Base-by-base conservation (phyloP, 371 early-diverging fungal species). In the Mucor saturninus region DNA sequence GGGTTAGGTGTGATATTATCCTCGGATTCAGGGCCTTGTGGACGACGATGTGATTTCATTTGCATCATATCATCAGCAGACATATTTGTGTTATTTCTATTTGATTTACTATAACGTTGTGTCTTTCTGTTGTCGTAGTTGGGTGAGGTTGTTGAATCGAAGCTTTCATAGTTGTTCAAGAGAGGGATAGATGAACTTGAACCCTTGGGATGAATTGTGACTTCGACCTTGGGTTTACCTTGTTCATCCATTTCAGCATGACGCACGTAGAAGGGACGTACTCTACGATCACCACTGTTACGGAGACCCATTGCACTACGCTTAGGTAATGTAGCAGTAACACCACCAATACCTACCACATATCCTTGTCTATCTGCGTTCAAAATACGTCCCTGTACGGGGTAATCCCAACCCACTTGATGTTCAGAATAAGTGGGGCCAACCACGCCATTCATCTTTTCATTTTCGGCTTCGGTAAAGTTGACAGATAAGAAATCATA, bases 321-420 rank as follows among this genome's bases (percentile, higher is more conserved):
- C 13, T 68, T 60, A 5, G 82, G 80, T 55, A 92, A 61, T 4
- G 62, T 52, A 26, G 88, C 91, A 11, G 89, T 78, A 13, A 91
- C 76, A 56, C 93, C 93, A 39, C 80, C 86, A 59, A 91, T 79
- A 46, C 90, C 93, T 21, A 90, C 85, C 31, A 85, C 77, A 59
- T 85, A 84, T 11, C 72, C 71, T 10, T 56, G 50, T 43, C 48
- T 54, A 30, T 67, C 73, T 6, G 53, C 39, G 68, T 86, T 86
- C n/a, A 93, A 76, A 39, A 86, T 77, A 64, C 93, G 89, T 45
- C 93, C 93, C 53, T 83, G 73, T 1, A 93, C 89, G 15, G 77
- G 80, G 54, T 80, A 75, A 42, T 73, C 74, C 61, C 71, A 68
- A 4, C 72, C 78, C 13, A 64, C 50, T 9, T 72, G 43, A 51